A percentile compares a stretch with the other conserved stretches of the same genome.
Evolutionary conservation across 768 basidiomycete species (phyloP).

Genomic region (Phlebiopsis flavidoalba): DNA sequence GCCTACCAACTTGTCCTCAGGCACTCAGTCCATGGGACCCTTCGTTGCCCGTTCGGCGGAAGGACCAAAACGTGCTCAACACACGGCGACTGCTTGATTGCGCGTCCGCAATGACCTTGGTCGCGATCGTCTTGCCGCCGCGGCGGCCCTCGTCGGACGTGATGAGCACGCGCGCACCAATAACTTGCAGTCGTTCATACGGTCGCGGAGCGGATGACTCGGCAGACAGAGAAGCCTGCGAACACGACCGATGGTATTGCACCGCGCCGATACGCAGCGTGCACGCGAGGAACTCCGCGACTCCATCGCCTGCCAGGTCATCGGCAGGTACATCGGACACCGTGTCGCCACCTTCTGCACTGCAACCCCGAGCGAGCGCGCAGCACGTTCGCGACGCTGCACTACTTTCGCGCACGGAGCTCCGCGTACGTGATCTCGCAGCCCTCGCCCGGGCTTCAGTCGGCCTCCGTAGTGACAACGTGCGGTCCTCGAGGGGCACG

Average conservation of each 20-base stretch:
- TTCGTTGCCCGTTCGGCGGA: constrained; percentile 70
- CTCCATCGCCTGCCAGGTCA: constrained; percentile 96
- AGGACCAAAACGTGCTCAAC: constrained; percentile 93
- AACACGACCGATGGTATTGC: constrained; percentile 97
- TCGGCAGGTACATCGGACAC: constrained; percentile 90
- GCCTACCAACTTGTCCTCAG: constrained; percentile 97
- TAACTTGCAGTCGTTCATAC: constrained; percentile 85
- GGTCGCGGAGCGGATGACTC: constrained; percentile 93
- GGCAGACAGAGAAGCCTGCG: constrained; percentile 90
- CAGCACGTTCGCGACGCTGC: constrained; percentile 85
- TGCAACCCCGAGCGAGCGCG: constrained; percentile 55
- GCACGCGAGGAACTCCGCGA: constrained; percentile 95
- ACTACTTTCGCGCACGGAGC: constrained; percentile 89
- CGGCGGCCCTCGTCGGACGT: constrained; percentile 93
- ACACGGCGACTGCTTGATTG: constrained; percentile 74
- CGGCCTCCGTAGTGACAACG: constrained; percentile 98
- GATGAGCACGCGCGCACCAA: constrained; percentile 87
- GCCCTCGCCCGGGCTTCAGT: constrained; percentile 85
- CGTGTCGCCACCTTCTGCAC: constrained; percentile 94
- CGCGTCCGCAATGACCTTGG: constrained; percentile 90
- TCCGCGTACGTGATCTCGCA: constrained; percentile 73
- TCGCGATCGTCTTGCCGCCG: constrained; percentile 93
- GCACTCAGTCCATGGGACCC: constrained; percentile 76
- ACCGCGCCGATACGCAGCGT: constrained; percentile 95
- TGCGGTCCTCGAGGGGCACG: constrained; percentile 52